Base-by-base conservation (phyloP, 208 protist genomes). In the Trypanosoma conorhini region DNA sequence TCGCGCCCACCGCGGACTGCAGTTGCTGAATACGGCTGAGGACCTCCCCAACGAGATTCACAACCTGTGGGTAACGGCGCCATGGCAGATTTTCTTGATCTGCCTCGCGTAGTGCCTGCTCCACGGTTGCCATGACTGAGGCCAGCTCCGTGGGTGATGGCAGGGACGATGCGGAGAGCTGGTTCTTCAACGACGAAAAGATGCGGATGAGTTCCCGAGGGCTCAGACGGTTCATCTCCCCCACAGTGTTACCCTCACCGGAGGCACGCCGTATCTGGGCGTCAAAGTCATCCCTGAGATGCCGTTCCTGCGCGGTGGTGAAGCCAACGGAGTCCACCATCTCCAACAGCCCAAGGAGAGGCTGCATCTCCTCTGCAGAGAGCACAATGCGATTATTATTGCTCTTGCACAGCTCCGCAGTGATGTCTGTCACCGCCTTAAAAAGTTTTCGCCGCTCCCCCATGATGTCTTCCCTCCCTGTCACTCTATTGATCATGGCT, bases 391-490 rank as follows among this genome's bases (percentile, higher is more conserved):
- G 70, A 1, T 31, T 17, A 30, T 42, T 55, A 13, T 76, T 67
- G 7, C 77, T 70, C 5, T 50, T 46, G 28, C 70, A 15, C 51
- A 87, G 57, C 63, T 86, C 78, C 3, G 62, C 40, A 3, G 62
- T 68, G 68, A 87, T 86, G 22, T 82, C 81, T 33, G 54, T 42
- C 50, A 87, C 62, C 24, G 72, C 55, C 7, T 17, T 65, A 61
- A 76, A 85, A 26, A 81, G 51, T 30, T 55, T 46, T 28, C 40
- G 42, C 46, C 69, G 51, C 54, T 80, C 65, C 22, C 35, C 21
- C 13, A 28, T 15, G 35, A 67, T 46, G 2, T 24, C 38, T 28
- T 33, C 30, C 10, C 24, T 26, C 19, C 22, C 38, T 66, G n/a
- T 50, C 31, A 5, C 22, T 64, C 50, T 58, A 38, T 62, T 58